These are phyloP conservation scores for Abeoforma whisleri DNA, from an alignment of 78 protist genomes.

Conservation along the genomic window DNA sequence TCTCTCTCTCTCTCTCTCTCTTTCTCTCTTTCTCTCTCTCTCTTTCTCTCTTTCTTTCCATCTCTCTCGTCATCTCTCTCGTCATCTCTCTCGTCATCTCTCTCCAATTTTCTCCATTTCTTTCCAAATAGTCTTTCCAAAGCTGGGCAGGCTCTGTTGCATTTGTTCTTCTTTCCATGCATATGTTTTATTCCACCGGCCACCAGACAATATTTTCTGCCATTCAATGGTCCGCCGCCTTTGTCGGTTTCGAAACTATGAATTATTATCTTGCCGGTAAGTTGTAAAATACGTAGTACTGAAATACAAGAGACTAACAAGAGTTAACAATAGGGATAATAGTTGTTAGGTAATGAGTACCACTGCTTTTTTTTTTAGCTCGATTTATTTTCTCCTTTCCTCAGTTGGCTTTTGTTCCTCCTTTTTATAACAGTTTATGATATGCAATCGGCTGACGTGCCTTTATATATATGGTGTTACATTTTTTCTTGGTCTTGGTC, in stretches of 20 bases:
- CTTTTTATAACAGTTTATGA: too few relatives aligned
- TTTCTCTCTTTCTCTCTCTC: not conserved
- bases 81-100: not conserved
- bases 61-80: not conserved
- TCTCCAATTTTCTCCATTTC: not conserved
- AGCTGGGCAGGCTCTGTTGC: not conserved
- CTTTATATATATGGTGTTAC: too few relatives aligned
- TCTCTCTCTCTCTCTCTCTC: not conserved
- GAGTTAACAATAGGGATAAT: too few relatives aligned
- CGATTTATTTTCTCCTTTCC: too few relatives aligned
- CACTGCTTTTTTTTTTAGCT: too few relatives aligned
- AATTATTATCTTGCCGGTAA: constrained; percentile 12
- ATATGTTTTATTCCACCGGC: constrained; percentile 23
- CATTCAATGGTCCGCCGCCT: constrained; percentile 30
- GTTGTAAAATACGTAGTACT: too few relatives aligned
- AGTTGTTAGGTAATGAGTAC: too few relatives aligned
- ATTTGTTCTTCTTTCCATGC: not conserved
- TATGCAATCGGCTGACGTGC: too few relatives aligned
- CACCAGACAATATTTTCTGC: constrained; percentile 34
- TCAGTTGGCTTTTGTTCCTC: too few relatives aligned
- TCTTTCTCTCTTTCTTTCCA: not conserved
- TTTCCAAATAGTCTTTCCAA: not conserved
- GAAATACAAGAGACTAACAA: too few relatives aligned
- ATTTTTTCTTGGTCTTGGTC: too few relatives aligned
- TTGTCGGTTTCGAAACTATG: constrained; percentile 17